A percentile compares a stretch with the other conserved stretches of the same genome.
Evolutionary conservation across 148 eudicot species (phyloP).

Genomic region (Pouteria glomerata): DNA sequence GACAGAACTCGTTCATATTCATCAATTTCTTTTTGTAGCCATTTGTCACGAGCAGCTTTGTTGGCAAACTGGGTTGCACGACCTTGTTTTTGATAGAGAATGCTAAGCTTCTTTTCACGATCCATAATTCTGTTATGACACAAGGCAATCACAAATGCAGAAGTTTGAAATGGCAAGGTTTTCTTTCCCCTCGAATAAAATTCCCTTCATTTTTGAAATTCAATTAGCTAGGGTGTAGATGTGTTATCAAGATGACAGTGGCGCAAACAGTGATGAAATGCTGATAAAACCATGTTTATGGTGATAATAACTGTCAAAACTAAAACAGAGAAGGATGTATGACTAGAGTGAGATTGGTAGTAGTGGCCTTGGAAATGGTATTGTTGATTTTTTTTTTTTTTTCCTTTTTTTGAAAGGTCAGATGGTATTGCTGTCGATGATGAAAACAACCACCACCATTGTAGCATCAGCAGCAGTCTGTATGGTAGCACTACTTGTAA

Average conservation of each 20-base stretch:
- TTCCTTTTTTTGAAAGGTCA: too few species aligned
- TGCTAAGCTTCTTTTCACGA: constrained; percentile 90
- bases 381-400: too few species aligned
- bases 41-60: constrained; percentile 88
- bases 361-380: neutral
- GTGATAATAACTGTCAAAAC: neutral
- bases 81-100: constrained; percentile 96
- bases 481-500: too few species aligned
- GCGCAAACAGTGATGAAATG: neutral
- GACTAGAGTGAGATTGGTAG: neutral
- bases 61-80: constrained; percentile 90
- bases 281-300: neutral
- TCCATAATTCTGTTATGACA: constrained; percentile 68
- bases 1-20: constrained; percentile 67
- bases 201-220: neutral
- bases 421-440: neutral
- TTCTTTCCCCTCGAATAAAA: too few species aligned
- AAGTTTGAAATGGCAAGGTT: too few species aligned
- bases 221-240: neutral
- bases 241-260: neutral
- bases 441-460: neutral
- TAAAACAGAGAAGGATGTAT: neutral
- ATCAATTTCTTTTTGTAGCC: constrained; percentile 84
- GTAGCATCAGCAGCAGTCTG: too few species aligned
- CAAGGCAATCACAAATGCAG: constrained; percentile 11